These are phyloP conservation scores for Phytophthora citrophthora DNA, from an alignment of 352 stramenopile species.

Conservation along the genomic window DNA sequence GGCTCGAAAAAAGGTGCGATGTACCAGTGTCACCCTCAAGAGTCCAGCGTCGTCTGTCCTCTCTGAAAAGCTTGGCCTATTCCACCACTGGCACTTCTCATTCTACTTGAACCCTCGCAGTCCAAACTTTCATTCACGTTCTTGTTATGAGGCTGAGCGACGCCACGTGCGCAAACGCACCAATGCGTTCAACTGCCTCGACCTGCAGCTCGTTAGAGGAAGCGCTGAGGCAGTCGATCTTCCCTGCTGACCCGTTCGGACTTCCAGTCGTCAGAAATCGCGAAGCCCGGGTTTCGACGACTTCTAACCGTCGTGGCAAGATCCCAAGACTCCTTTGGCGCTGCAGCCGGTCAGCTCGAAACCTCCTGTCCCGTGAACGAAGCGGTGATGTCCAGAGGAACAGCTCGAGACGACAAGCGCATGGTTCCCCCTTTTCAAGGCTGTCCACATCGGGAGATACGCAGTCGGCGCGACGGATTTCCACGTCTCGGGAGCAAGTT, in stretches of 20 bases:
- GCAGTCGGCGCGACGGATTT: slow-evolving; percentile 8
- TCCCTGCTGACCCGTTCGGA: slow-evolving; percentile 29
- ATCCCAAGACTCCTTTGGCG: slow-evolving; percentile 33
- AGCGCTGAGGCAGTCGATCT: slow-evolving; percentile 35
- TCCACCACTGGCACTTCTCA: slow-evolving; percentile 38
- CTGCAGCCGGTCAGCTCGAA: slow-evolving; percentile 32
- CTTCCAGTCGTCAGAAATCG: slow-evolving; percentile 16
- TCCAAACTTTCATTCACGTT: slow-evolving; percentile 6
- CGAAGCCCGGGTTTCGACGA: slow-evolving; percentile 19
- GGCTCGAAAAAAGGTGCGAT: slow-evolving; percentile 38
- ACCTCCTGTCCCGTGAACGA: slow-evolving; percentile 24
- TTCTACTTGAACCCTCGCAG: slow-evolving; percentile 17
- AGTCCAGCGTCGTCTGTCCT: slow-evolving; percentile 29
- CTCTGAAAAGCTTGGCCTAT: slow-evolving; percentile 30
- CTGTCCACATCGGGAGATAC: no score
- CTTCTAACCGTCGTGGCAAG: slow-evolving; percentile 7
- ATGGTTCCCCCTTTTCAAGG: background rate
- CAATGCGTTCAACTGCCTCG: slow-evolving; percentile 38
- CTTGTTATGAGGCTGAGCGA: slow-evolving; percentile 34
- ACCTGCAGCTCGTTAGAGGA: slow-evolving; percentile 41
- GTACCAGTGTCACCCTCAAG: slow-evolving; percentile 12
- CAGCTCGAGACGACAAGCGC: slow-evolving; percentile 18
- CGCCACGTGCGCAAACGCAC: slow-evolving; percentile 24
- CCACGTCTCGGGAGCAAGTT: slow-evolving; percentile 3
- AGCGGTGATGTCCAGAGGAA: slow-evolving; percentile 3